These are phyloP conservation scores for Macaranga tanarius DNA, from an alignment of 441 rosid species.

Conservation along the genomic window DNA sequence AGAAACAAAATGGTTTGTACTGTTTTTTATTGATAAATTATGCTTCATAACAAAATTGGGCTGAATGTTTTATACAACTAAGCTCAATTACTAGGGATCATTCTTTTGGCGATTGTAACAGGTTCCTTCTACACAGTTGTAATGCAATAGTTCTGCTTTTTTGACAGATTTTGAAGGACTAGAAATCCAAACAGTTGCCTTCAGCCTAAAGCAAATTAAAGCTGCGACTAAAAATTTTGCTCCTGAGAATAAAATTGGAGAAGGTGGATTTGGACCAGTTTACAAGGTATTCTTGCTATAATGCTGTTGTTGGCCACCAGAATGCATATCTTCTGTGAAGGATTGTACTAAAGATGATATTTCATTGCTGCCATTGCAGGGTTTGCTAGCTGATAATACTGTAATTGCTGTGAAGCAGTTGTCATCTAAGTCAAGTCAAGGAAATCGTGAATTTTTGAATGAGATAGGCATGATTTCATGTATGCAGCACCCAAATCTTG, in stretches of 20 bases:
- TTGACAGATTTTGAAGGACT: slow-evolving; percentile 22
- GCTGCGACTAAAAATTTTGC: slow-evolving; percentile 21
- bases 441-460: slow-evolving; percentile 14
- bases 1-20: slow-evolving; percentile 12
- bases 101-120: not conserved
- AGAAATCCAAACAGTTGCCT: slow-evolving; percentile 20
- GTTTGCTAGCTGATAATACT: not conserved
- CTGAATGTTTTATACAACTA: not conserved
- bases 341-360: not conserved
- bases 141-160: not conserved
- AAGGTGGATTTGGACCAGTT: slow-evolving; percentile 22
- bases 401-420: slow-evolving; percentile 35
- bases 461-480: slow-evolving; percentile 17
- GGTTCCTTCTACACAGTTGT: not conserved
- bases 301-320: not conserved
- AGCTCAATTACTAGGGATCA: not conserved
- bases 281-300: slow-evolving; percentile 5
- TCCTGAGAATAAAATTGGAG: slow-evolving; percentile 16
- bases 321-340: not conserved
- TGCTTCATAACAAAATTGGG: not conserved
- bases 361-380: slow-evolving; percentile 9
- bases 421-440: slow-evolving; percentile 56
- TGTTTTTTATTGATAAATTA: not conserved
- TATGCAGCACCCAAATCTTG: slow-evolving; percentile 40
- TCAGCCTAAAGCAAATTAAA: slow-evolving; percentile 11